These are phyloP conservation scores for Candida mesenterica DNA, from an alignment of 1,139 yeast genomes.

Conservation along the genomic window DNA sequence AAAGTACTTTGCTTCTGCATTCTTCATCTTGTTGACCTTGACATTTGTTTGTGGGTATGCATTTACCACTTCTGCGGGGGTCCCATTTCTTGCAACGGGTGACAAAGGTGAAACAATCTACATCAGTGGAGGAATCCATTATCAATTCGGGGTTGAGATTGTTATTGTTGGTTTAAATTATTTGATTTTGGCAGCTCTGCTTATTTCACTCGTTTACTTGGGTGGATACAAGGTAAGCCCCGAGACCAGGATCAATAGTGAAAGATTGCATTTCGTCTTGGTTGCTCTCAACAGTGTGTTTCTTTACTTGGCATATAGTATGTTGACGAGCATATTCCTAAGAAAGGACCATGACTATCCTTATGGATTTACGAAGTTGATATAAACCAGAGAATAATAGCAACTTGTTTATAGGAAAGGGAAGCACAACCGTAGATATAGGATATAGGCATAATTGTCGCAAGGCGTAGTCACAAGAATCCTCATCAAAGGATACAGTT, in stretches of 20 bases:
- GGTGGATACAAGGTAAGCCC: conserved; percentile 30
- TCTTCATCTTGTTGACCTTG: conserved; percentile 42
- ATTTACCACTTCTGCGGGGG: conserved; percentile 56
- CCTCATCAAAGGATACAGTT: no score
- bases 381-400: conserved; percentile 3
- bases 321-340: conserved; percentile 39
- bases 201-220: conserved; percentile 38
- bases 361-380: conserved; percentile 30
- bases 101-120: conserved; percentile 47
- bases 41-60: conserved; percentile 59
- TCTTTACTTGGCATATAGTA: conserved; percentile 34
- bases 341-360: conserved; percentile 45
- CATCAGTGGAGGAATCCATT: conserved; percentile 61
- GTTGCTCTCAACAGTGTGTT: conserved; percentile 19
- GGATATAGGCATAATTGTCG: no score
- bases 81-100: conserved; percentile 60
- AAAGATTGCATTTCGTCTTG: conserved; percentile 17
- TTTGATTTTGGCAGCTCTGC: conserved; percentile 36
- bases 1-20: conserved; percentile 31
- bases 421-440: no score
- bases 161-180: conserved; percentile 51
- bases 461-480: no score
- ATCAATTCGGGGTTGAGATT: conserved; percentile 71
- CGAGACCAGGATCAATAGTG: conserved; percentile 17
- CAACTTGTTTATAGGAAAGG: no score